Evolutionary conservation across 352 stramenopile species (phyloP).

Genomic region (Phytophthora palmivora): DNA sequence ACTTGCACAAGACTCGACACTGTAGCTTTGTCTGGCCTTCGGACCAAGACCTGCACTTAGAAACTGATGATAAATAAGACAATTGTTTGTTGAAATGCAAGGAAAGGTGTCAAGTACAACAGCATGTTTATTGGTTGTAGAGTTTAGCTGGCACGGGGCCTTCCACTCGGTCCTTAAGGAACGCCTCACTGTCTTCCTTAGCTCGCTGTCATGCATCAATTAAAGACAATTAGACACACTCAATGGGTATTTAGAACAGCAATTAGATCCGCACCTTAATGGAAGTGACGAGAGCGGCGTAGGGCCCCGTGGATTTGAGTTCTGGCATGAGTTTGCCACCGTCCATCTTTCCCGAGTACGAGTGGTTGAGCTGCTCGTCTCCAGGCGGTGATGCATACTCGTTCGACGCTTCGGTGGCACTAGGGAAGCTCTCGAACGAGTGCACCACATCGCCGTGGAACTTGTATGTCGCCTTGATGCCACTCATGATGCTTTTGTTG

Average conservation of each 20-base stretch:
- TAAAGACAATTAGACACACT: not conserved
- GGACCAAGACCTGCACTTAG: conserved; percentile 13
- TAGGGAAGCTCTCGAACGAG: conserved; percentile 73
- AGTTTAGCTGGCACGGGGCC: conserved; percentile 73
- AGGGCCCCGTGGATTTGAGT: conserved; percentile 73
- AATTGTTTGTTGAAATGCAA: conserved; percentile 30
- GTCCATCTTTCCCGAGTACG: conserved; percentile 77
- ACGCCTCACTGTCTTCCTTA: conserved; percentile 82
- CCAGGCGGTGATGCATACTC: conserved; percentile 51
- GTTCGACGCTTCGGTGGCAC: conserved; percentile 62
- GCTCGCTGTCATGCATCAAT: conserved; percentile 47
- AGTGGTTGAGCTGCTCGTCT: conserved; percentile 66
- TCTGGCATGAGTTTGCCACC: conserved; percentile 60
- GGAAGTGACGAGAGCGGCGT: conserved; percentile 74
- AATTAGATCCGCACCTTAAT: conserved; percentile 59
- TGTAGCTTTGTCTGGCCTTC: conserved; percentile 26
- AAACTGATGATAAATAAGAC: conserved; percentile 42
- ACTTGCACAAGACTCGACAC: conserved; percentile 12
- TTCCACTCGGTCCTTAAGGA: conserved; percentile 85
- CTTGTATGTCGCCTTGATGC: conserved; percentile 66
- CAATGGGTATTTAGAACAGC: not conserved
- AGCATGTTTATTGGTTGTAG: conserved; percentile 59
- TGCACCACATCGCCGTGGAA: conserved; percentile 78
- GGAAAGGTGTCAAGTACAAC: not conserved
- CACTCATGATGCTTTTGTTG: conserved; percentile 66